Conservation (phyloP, 495 filamentous ascomycete genomes). For the Penicillium arizonense region DNA sequence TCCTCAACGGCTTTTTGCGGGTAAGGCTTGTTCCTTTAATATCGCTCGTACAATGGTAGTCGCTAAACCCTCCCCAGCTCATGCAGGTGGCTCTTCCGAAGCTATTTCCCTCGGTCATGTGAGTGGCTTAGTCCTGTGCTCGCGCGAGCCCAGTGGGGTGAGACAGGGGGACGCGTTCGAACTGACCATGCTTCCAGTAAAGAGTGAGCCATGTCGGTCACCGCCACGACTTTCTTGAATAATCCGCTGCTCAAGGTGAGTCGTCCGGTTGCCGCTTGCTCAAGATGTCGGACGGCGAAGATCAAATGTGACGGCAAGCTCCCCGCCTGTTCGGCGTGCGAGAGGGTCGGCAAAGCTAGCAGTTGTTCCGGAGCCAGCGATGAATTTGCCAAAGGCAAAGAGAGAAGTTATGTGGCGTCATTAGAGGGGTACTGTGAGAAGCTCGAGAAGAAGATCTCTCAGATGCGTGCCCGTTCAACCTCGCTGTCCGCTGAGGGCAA, state of each 20-base stretch:
- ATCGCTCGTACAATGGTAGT: not conserved
- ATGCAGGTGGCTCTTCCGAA: constrained; percentile 6
- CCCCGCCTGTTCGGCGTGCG: constrained; percentile 89
- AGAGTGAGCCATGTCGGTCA: constrained; percentile 22
- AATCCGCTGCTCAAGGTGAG: constrained; percentile 84
- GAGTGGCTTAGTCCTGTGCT: not conserved
- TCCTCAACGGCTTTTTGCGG: not conserved
- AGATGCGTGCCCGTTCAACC: constrained; percentile 54
- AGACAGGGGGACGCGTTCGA: not conserved
- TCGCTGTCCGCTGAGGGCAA: constrained; percentile 57
- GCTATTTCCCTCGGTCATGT: constrained; percentile 1
- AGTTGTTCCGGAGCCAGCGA: constrained; percentile 93
- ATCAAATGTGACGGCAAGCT: constrained; percentile 96
- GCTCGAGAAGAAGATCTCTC: constrained; percentile 68
- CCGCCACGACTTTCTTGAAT: constrained; percentile 50
- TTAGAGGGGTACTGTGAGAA: constrained; percentile 85
- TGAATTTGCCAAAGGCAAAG: constrained; percentile 90
- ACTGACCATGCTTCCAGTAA: not conserved
- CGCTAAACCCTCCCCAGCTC: constrained; percentile 2
- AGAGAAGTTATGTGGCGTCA: constrained; percentile 91
- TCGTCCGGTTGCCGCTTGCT: constrained; percentile 88
- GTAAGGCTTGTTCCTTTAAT: constrained; percentile 7
- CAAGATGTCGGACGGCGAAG: constrained; percentile 87
- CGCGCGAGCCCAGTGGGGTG: not conserved
- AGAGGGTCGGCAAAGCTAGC: constrained; percentile 72